Percentiles rank a stretch among this genome's conserved stretches.
These are phyloP conservation scores for Coemansia furcata DNA, from an alignment of 192 early-diverging fungal genomes.

Conservation along the genomic window DNA sequence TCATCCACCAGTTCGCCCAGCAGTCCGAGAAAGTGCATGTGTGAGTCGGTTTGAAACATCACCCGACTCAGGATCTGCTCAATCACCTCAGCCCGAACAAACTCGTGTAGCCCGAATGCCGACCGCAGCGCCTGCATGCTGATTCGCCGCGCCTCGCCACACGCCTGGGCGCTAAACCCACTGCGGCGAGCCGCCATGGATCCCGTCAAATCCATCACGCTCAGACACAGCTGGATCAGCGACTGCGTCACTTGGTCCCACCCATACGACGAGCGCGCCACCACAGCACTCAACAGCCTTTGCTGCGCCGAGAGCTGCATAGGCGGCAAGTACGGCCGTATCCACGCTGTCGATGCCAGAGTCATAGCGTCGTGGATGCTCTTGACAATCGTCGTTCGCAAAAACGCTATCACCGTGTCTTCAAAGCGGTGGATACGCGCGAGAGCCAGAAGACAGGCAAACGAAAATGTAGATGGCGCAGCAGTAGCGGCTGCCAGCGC, in stretches of 20 bases:
- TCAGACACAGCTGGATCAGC: conserved; percentile 39
- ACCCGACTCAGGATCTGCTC: conserved; percentile 58
- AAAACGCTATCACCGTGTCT: conserved; percentile 47
- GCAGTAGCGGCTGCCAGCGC: conserved; percentile 10
- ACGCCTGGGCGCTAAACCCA: conserved; percentile 16
- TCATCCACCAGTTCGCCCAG: conserved; percentile 23
- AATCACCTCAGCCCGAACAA: conserved; percentile 68
- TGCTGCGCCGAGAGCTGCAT: neutral
- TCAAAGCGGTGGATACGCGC: conserved; percentile 72
- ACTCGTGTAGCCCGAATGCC: conserved; percentile 57
- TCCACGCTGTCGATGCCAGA: conserved; percentile 16
- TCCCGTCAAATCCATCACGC: conserved; percentile 18
- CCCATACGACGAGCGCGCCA: conserved; percentile 27
- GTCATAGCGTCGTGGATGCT: conserved; percentile 23
- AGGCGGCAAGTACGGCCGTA: conserved; percentile 6
- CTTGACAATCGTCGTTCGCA: conserved; percentile 24
- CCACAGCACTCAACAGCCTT: conserved; percentile 18
- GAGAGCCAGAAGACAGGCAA: conserved; percentile 65
- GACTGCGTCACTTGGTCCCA: conserved; percentile 53
- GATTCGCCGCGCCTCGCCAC: conserved; percentile 6
- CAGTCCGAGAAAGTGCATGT: conserved; percentile 21
- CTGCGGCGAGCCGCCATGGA: conserved; percentile 5
- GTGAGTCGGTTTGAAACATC: conserved; percentile 27
- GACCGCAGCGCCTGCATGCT: conserved; percentile 22
- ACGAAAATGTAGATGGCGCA: conserved; percentile 58